Evolutionary conservation across 139 green algal genomes (phyloP), one percentile per base, ranked within the genome.

Genomic region (Diplosphaera chodatii): DNA sequence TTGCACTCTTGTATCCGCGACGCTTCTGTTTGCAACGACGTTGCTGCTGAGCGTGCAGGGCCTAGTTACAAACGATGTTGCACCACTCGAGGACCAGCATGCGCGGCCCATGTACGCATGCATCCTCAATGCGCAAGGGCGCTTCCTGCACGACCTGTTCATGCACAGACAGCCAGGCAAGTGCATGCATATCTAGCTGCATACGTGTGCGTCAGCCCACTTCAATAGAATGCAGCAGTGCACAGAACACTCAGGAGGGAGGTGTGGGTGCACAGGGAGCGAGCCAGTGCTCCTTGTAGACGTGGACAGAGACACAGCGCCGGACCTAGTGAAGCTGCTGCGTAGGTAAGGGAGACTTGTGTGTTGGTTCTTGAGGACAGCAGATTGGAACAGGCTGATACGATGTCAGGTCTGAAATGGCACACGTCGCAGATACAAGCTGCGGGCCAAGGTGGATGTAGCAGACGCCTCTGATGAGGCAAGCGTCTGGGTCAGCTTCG

Each of bases 121-220:
- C 34, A 73, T 95, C 22, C 82, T 94, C 1, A 94, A 84, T 20
- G 78, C 86, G 0, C 90, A 95, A 66, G 90, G 90, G 20, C 84
- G 91, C 28, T 82, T 86, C 64, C 69, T 93, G 33, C 86, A 94
- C 40, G 90, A 95, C 66, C 32, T 91, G 22, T 85, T 93, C 66
- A 56, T 92, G 1, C 74, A 87, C 69, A 73, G 63, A 1, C 66
- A 83, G 59, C 74, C 75, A 79, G 78, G 78, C 80, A 28, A 21
- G n/a, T n/a, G n/a, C n/a, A n/a, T n/a, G n/a, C n/a, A n/a, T n/a
- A n/a, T n/a, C n/a, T n/a, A n/a, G n/a, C n/a, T n/a, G n/a, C n/a
- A n/a, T n/a, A n/a, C n/a, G n/a, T n/a, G n/a, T n/a, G n/a, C n/a
- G n/a, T n/a, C n/a, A n/a, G n/a, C n/a, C n/a, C n/a, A n/a, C n/a